These are phyloP conservation scores for Sporisorium scitamineum DNA, from an alignment of 1,284 basidiomycete species.

Conservation along the genomic window DNA sequence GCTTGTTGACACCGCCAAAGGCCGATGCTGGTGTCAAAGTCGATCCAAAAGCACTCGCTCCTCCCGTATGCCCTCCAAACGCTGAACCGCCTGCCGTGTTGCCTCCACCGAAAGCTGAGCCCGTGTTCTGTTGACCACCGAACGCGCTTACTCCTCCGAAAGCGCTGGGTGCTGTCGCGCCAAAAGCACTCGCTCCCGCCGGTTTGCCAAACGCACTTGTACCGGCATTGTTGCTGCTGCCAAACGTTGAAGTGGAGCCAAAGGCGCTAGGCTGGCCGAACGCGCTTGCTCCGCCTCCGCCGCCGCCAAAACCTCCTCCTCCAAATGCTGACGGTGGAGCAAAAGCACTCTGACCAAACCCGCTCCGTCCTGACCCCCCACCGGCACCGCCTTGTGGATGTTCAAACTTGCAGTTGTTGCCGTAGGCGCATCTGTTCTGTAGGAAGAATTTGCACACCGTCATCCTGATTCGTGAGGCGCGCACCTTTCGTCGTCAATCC, in stretches of 20 bases:
- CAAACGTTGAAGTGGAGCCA: slow-evolving; percentile 42
- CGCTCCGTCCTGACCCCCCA: slow-evolving; percentile 14
- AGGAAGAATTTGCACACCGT: slow-evolving; percentile 57
- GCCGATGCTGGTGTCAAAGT: slow-evolving; percentile 21
- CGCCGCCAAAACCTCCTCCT: slow-evolving; percentile 13
- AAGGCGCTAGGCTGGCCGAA: slow-evolving; percentile 45
- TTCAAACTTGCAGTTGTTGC: slow-evolving; percentile 58
- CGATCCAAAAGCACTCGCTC: slow-evolving; percentile 24
- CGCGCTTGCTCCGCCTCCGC: slow-evolving; percentile 13
- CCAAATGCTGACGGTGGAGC: slow-evolving; percentile 41
- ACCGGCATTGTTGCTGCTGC: slow-evolving; percentile 9
- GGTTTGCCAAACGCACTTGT: slow-evolving; percentile 23
- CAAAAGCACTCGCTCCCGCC: slow-evolving; percentile 27
- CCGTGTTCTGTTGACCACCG: slow-evolving; percentile 12
- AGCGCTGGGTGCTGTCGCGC: slow-evolving; percentile 14
- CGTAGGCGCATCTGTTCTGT: slow-evolving; percentile 51
- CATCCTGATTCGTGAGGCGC: slow-evolving; percentile 18
- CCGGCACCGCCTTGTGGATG: slow-evolving; percentile 40
- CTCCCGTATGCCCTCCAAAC: slow-evolving; percentile 14
- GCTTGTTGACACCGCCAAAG: slow-evolving; percentile 15
- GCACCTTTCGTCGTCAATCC: neutral
- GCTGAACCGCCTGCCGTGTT: slow-evolving; percentile 11
- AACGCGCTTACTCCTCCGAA: slow-evolving; percentile 24
- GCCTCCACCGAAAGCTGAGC: slow-evolving; percentile 18
- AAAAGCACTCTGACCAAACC: slow-evolving; percentile 46